A percentile compares a stretch with the other conserved stretches of the same genome.
Conservation (phyloP, 2,329 filamentous ascomycete species). For the Trichophyton rubrum region DNA sequence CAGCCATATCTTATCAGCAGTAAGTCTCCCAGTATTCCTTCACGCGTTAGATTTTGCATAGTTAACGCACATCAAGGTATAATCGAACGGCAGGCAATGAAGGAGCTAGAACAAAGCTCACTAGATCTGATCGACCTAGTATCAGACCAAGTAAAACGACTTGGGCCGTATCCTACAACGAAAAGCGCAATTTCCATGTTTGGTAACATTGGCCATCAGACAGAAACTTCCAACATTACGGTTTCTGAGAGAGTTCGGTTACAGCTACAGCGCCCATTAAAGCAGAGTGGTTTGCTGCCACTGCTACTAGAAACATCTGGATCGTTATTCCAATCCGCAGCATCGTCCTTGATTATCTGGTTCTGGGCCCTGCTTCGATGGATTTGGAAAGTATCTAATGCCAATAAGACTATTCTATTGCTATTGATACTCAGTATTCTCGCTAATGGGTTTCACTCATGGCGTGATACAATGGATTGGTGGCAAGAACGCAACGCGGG, state of each 20-base stretch:
- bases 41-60: slow-evolving; percentile 4
- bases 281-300: slow-evolving; percentile 47
- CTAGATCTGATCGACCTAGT: slow-evolving; percentile 40
- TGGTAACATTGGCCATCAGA: slow-evolving; percentile 36
- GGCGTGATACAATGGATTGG: slow-evolving; percentile 62
- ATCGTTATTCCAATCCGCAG: slow-evolving; percentile 62
- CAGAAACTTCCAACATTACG: slow-evolving; percentile 28
- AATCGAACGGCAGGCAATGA: slow-evolving; percentile 54
- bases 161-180: slow-evolving; percentile 35
- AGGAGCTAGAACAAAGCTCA: slow-evolving; percentile 46
- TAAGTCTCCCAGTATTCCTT: slow-evolving; percentile 17
- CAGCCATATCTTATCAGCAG: slow-evolving; percentile 41
- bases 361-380: slow-evolving; percentile 53
- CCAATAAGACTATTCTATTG: slow-evolving; percentile 60
- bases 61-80: slow-evolving; percentile 25
- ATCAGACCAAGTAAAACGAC: slow-evolving; percentile 36
- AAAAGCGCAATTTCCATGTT: slow-evolving; percentile 39
- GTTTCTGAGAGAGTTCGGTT: slow-evolving; percentile 23
- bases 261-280: slow-evolving; percentile 45
- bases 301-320: slow-evolving; percentile 60
- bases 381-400: slow-evolving; percentile 54
- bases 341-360: slow-evolving; percentile 67
- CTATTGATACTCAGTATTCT: slow-evolving; percentile 57
- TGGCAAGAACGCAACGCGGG: slow-evolving; percentile 72
- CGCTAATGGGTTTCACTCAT: slow-evolving; percentile 63